Evolutionary conservation across 495 filamentous ascomycete genomes (phyloP).

Genomic region (Aspergillus diversus): DNA sequence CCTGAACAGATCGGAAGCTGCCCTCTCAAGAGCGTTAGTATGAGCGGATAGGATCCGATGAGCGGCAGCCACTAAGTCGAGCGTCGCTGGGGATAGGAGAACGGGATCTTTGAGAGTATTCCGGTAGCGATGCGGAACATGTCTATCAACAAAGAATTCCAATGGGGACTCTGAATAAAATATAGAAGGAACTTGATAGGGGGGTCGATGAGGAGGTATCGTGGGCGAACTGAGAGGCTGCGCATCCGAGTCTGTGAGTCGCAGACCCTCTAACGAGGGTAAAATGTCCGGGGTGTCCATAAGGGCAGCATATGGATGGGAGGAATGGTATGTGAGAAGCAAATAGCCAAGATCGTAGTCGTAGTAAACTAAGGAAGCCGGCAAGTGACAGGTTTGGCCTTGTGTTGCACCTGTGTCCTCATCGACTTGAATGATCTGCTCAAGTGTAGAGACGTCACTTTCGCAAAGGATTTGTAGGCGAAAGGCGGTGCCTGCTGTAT

Average conservation of each 20-base stretch:
- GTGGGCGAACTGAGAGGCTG: constrained; percentile 28
- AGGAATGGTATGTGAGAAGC: constrained; percentile 68
- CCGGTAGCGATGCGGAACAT: constrained; percentile 62
- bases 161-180: constrained; percentile 64
- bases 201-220: constrained; percentile 55
- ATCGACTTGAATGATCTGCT: constrained; percentile 60
- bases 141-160: constrained; percentile 62
- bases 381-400: constrained; percentile 47
- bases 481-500: constrained; percentile 69
- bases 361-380: constrained; percentile 65
- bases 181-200: constrained; percentile 69
- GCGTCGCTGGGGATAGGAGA: constrained; percentile 71
- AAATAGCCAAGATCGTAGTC: constrained; percentile 80
- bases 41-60: constrained; percentile 76
- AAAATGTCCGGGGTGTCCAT: constrained; percentile 66
- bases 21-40: constrained; percentile 70
- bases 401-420: constrained; percentile 43
- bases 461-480: constrained; percentile 72
- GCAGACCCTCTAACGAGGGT: constrained; percentile 36
- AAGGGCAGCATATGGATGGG: constrained; percentile 63
- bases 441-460: constrained; percentile 61
- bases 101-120: constrained; percentile 69
- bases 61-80: constrained; percentile 74
- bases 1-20: constrained; percentile 81
- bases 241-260: constrained; percentile 32